Evolutionary conservation across 495 filamentous ascomycete species (phyloP).

Genomic region (Annulohypoxylon moriforme): DNA sequence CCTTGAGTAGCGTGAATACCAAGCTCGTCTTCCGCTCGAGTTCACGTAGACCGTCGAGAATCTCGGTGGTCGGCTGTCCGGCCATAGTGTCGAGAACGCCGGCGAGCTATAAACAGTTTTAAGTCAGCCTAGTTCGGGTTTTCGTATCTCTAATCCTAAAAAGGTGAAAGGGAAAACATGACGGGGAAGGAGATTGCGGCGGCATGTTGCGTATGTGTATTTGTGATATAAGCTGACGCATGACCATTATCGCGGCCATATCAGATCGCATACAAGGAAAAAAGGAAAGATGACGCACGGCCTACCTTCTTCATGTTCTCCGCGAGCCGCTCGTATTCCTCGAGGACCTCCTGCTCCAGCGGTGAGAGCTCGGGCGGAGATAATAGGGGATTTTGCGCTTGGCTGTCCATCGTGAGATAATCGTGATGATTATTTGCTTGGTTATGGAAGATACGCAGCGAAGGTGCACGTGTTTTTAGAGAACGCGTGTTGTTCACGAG

Average conservation of each 20-base stretch:
- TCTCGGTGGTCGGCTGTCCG: slow-evolving; percentile 71
- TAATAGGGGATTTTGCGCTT: slow-evolving; percentile 43
- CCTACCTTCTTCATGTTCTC: slow-evolving; percentile 90
- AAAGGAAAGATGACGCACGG: slow-evolving; percentile 35
- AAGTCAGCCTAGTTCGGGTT: slow-evolving; percentile 9
- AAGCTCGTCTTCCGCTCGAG: slow-evolving; percentile 93
- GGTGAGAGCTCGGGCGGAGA: slow-evolving; percentile 70
- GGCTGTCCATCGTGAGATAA: slow-evolving; percentile 47
- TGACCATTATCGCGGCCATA: not conserved
- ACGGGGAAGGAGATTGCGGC: slow-evolving; percentile 5
- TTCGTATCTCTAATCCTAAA: not conserved
- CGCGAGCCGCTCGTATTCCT: slow-evolving; percentile 88
- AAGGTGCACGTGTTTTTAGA: not conserved
- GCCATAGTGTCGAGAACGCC: slow-evolving; percentile 69
- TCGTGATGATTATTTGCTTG: not conserved
- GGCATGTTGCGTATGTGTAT: slow-evolving; percentile 39
- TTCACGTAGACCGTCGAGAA: slow-evolving; percentile 84
- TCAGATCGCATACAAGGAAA: not conserved
- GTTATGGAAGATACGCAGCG: not conserved
- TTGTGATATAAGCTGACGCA: slow-evolving; percentile 36
- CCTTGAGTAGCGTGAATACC: slow-evolving; percentile 95
- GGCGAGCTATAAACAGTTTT: slow-evolving; percentile 62
- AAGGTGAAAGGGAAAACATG: not conserved
- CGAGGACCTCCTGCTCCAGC: slow-evolving; percentile 92
- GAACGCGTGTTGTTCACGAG: slow-evolving; percentile 35